Conservation (phyloP, 2,329 filamentous ascomycete genomes). For the Trichophyton equinum region DNA sequence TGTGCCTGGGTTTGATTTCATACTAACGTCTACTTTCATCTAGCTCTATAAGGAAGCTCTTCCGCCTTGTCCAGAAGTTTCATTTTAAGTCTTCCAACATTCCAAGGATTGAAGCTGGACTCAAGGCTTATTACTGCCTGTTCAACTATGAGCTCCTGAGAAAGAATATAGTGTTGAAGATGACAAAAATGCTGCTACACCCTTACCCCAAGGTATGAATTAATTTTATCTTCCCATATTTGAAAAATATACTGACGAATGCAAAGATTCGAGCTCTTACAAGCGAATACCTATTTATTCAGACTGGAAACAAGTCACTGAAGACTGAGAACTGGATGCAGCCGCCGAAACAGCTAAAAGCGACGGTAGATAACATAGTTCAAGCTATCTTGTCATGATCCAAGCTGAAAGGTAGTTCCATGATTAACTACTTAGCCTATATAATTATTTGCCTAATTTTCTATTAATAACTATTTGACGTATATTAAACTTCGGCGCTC, state of each 20-base stretch:
- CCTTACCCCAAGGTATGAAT: conserved; percentile 59
- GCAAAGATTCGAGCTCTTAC: conserved; percentile 25
- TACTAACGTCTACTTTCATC: neutral
- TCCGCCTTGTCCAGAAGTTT: conserved; percentile 59
- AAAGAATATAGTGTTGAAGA: conserved; percentile 51
- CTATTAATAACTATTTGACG: no score
- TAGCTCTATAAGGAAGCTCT: conserved; percentile 42
- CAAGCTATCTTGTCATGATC: neutral
- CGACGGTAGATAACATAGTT: conserved; percentile 19
- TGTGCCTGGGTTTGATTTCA: neutral
- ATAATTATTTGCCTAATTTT: no score
- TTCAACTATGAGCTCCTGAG: conserved; percentile 41
- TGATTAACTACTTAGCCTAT: no score
- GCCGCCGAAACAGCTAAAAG: conserved; percentile 24
- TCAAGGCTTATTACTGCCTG: conserved; percentile 66
- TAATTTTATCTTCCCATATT: neutral
- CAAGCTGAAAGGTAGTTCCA: neutral
- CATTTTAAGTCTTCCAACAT: conserved; percentile 76
- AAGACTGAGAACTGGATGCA: conserved; percentile 27
- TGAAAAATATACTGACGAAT: neutral
- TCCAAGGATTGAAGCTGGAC: conserved; percentile 64
- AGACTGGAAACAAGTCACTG: conserved; percentile 21
- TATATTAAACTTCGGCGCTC: no score
- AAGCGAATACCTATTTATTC: conserved; percentile 27
- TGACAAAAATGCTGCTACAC: conserved; percentile 63